These are phyloP conservation scores for Leccinum pachyderme DNA, from an alignment of 1,284 basidiomycete species.

Conservation along the genomic window DNA sequence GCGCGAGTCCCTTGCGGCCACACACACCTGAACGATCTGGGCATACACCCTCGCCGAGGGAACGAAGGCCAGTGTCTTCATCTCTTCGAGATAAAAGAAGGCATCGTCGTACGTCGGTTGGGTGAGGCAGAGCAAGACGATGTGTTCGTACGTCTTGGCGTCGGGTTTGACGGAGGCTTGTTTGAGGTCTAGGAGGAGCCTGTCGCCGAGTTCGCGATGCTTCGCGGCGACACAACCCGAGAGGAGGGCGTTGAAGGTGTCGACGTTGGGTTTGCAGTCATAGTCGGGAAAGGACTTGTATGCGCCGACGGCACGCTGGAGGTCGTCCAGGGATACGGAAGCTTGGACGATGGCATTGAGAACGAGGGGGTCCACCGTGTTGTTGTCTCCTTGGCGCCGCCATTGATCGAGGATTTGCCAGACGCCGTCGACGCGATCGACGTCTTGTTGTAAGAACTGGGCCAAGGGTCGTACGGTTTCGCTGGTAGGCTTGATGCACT, in stretches of 20 bases:
- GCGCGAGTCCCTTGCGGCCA: constrained; percentile 55
- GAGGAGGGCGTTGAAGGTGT: constrained; percentile 72
- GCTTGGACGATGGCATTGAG: constrained; percentile 70
- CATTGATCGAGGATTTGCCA: constrained; percentile 68
- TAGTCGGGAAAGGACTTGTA: constrained; percentile 66
- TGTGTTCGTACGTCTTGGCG: constrained; percentile 58
- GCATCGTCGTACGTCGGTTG: constrained; percentile 79
- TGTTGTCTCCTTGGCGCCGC: constrained; percentile 48
- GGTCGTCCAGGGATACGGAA: constrained; percentile 57
- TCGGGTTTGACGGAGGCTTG: constrained; percentile 53
- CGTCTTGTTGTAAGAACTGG: constrained; percentile 44
- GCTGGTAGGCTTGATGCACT: constrained; percentile 43
- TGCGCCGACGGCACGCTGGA: constrained; percentile 75
- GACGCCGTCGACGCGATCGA: constrained; percentile 60
- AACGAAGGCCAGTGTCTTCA: constrained; percentile 62
- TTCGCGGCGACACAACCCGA: constrained; percentile 55
- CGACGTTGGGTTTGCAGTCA: constrained; percentile 52
- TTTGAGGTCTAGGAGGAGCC: constrained; percentile 62
- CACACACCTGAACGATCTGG: constrained; percentile 59
- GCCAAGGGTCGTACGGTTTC: constrained; percentile 55
- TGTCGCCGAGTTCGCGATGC: constrained; percentile 61
- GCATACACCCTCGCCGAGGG: constrained; percentile 63
- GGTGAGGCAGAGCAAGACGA: constrained; percentile 69
- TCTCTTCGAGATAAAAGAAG: constrained; percentile 85
- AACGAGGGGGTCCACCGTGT: constrained; percentile 53